Conservation (phyloP, 495 filamentous ascomycete species). For the Pyronema domesticum region DNA sequence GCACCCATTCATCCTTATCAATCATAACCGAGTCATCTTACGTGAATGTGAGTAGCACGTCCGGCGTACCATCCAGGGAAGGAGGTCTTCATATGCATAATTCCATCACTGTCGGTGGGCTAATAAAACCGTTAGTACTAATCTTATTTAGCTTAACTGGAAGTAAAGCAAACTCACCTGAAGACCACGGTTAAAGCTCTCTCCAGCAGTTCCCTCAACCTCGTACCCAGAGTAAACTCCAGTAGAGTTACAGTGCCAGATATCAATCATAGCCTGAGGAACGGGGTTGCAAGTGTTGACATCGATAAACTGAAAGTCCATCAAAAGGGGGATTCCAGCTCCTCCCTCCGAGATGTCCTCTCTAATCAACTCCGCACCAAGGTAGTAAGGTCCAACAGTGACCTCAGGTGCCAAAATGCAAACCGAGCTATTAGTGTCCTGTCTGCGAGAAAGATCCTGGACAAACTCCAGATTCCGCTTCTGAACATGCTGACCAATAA, state of each 20-base stretch:
- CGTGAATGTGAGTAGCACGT: constrained; percentile 41
- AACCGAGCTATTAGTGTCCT: not conserved
- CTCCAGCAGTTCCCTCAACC: constrained; percentile 7
- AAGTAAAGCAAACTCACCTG: constrained; percentile 12
- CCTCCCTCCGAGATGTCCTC: constrained; percentile 38
- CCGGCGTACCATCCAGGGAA: constrained; percentile 42
- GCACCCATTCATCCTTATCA: not conserved
- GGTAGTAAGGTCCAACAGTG: constrained; percentile 36
- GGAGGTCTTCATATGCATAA: constrained; percentile 33
- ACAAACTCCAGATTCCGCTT: constrained; percentile 34
- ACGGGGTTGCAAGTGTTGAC: constrained; percentile 39
- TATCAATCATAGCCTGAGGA: constrained; percentile 38
- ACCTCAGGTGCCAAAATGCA: constrained; percentile 32
- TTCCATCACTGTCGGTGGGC: constrained; percentile 31
- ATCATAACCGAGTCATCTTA: not conserved
- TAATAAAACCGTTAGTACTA: not conserved
- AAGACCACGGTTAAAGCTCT: constrained; percentile 11
- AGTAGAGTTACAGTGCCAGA: constrained; percentile 42
- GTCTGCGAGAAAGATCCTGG: not conserved
- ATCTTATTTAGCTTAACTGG: constrained; percentile 2
- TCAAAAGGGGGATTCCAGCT: constrained; percentile 36
- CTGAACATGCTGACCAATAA: constrained; percentile 29
- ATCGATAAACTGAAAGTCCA: constrained; percentile 46
- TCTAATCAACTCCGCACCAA: constrained; percentile 29
- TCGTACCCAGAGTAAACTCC: constrained; percentile 41